Conservation (phyloP, 768 basidiomycete species). For the Rhodotorula sphaerocarpa region DNA sequence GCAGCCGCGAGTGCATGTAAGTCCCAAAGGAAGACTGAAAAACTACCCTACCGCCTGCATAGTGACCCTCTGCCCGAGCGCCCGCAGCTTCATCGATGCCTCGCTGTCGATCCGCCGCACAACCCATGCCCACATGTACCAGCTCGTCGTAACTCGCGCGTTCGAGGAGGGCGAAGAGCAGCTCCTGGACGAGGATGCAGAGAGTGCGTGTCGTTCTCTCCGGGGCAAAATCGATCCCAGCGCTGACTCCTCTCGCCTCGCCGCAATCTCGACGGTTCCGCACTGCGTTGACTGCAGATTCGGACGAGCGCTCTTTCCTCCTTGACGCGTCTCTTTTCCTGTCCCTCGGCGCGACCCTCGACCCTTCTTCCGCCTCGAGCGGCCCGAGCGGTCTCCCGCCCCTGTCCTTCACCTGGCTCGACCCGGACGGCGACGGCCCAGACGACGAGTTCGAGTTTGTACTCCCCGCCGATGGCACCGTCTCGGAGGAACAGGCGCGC, state of each 20-base stretch:
- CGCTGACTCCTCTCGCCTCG: too few species aligned
- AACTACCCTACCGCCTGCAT: too few species aligned
- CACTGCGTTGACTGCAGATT: too few species aligned
- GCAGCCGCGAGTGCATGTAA: slow-evolving; percentile 94
- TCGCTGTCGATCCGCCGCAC: slow-evolving; percentile 83
- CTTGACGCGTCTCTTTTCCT: slow-evolving; percentile 86
- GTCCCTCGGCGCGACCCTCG: slow-evolving; percentile 48
- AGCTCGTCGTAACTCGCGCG: slow-evolving; percentile 90
- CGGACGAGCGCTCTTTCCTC: slow-evolving; percentile 86
- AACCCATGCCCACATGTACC: slow-evolving; percentile 58
- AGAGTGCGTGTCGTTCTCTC: slow-evolving; percentile 40
- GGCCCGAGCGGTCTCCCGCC: slow-evolving; percentile 48
- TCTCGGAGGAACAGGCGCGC: slow-evolving; percentile 46
- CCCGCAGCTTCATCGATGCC: slow-evolving; percentile 80
- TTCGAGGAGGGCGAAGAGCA: slow-evolving; percentile 97
- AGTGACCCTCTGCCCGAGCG: too few species aligned
- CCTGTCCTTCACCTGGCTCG: slow-evolving; percentile 80
- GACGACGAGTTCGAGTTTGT: slow-evolving; percentile 94
- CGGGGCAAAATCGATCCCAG: too few species aligned
- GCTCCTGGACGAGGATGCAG: slow-evolving; percentile 74
- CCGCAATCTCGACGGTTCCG: not conserved
- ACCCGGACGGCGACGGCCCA: slow-evolving; percentile 63
- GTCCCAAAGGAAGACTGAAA: slow-evolving; percentile 41
- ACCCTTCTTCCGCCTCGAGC: slow-evolving; percentile 30
- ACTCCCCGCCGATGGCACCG: slow-evolving; percentile 57